These are phyloP conservation scores for Phyllosticta citrichinensis DNA, from an alignment of 2,329 filamentous ascomycete genomes.

Conservation along the genomic window DNA sequence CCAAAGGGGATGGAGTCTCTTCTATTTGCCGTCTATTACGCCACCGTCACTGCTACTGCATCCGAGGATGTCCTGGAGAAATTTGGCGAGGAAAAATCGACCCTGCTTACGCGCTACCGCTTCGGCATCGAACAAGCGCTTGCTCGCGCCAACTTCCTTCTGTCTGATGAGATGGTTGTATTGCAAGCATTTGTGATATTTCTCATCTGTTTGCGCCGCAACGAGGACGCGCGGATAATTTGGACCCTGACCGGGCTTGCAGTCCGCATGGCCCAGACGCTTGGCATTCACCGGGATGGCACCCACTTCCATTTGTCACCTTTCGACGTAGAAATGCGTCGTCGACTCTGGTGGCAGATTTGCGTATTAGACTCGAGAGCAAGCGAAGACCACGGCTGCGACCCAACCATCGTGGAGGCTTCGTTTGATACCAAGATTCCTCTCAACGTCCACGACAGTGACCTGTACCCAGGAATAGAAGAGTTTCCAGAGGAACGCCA, in stretches of 20 bases:
- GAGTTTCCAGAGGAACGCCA: constrained; percentile 37
- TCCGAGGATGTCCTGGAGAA: constrained; percentile 36
- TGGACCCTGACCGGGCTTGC: constrained; percentile 52
- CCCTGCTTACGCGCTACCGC: constrained; percentile 45
- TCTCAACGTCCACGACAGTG: constrained; percentile 46
- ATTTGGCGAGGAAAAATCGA: constrained; percentile 43
- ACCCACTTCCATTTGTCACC: constrained; percentile 44
- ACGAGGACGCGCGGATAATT: constrained; percentile 39
- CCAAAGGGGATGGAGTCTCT: constrained; percentile 48
- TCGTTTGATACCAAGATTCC: constrained; percentile 53
- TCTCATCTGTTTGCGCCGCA: constrained; percentile 45
- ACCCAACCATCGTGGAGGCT: constrained; percentile 48
- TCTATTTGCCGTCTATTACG: constrained; percentile 54
- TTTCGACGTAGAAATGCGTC: constrained; percentile 51
- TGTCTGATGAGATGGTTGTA: constrained; percentile 51
- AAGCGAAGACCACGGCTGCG: constrained; percentile 54
- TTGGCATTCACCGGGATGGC: constrained; percentile 52
- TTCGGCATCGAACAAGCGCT: constrained; percentile 55
- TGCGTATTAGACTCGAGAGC: constrained; percentile 50
- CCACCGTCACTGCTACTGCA: constrained; percentile 43
- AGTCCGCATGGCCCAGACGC: constrained; percentile 48
- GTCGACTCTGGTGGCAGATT: constrained; percentile 51
- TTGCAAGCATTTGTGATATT: constrained; percentile 55
- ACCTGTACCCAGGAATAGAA: constrained; percentile 40
- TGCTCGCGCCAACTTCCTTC: constrained; percentile 52